Evolutionary conservation across 208 protist genomes (phyloP).

Genomic region (Porcisia deanei): DNA sequence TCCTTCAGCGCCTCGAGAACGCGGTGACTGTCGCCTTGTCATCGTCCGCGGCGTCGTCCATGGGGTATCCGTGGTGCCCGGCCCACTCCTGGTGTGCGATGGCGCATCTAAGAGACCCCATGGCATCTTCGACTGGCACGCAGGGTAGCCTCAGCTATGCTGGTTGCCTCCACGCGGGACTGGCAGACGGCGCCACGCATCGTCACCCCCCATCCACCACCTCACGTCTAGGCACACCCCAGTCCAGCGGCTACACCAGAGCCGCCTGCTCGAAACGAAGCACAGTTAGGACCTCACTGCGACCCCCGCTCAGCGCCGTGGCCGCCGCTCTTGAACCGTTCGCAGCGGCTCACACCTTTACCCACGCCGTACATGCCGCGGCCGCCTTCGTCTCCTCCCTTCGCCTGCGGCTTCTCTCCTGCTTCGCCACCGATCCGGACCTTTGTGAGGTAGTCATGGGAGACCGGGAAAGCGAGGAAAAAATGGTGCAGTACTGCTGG

Average conservation of each 20-base stretch:
- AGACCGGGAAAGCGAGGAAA: constrained; percentile 21
- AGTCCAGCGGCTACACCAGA: neutral
- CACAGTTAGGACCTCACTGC: neutral
- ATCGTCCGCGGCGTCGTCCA: neutral
- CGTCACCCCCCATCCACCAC: neutral
- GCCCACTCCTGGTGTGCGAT: constrained; percentile 50
- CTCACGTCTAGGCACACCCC: neutral
- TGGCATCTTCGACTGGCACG: neutral
- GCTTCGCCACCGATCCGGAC: constrained; percentile 44
- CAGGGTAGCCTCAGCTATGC: neutral
- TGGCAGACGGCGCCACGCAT: constrained; percentile 22
- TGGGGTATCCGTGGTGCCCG: constrained; percentile 27
- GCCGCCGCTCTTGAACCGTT: constrained; percentile 25
- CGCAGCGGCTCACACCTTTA: constrained; percentile 29
- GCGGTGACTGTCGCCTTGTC: neutral
- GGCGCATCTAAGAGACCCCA: constrained; percentile 3
- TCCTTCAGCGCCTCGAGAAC: neutral
- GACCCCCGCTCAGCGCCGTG: constrained; percentile 17
- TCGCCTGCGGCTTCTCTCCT: constrained; percentile 63
- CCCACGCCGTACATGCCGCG: constrained; percentile 50
- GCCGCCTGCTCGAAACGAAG: neutral
- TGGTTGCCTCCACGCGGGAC: constrained; percentile 21
- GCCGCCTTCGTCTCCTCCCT: constrained; percentile 68
- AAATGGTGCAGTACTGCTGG: constrained; percentile 50
- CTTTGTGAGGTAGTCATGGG: constrained; percentile 40